Evolutionary conservation across 2,329 filamentous ascomycete genomes (phyloP).

Genomic region (Cordyceps javanica): DNA sequence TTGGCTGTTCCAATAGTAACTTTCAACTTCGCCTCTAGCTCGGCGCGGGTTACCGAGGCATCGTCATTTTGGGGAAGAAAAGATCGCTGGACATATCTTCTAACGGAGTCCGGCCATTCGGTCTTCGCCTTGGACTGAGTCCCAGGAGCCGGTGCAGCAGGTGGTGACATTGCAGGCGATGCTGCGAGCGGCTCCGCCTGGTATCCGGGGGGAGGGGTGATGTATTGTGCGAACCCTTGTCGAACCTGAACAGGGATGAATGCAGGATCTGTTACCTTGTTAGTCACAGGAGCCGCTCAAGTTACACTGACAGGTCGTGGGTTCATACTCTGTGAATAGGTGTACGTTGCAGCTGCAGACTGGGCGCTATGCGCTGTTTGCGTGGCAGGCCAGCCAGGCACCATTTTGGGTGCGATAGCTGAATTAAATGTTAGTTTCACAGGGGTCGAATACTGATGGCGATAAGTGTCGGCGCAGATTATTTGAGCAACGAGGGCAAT

Average conservation of each 20-base stretch:
- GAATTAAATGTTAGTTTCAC: slow-evolving; percentile 15
- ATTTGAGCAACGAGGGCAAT: no score
- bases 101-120: slow-evolving; percentile 77
- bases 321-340: slow-evolving; percentile 34
- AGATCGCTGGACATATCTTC: slow-evolving; percentile 81
- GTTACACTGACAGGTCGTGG: slow-evolving; percentile 1
- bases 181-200: slow-evolving; percentile 15
- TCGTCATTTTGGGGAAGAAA: slow-evolving; percentile 71
- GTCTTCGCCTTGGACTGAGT: slow-evolving; percentile 52
- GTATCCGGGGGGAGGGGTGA: slow-evolving; percentile 29
- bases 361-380: slow-evolving; percentile 37
- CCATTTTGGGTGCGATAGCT: slow-evolving; percentile 22
- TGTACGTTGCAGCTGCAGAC: slow-evolving; percentile 28
- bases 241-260: slow-evolving; percentile 58
- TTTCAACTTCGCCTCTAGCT: slow-evolving; percentile 82
- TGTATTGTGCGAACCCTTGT: slow-evolving; percentile 48
- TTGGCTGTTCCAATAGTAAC: slow-evolving; percentile 77
- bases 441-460: background rate
- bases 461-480: background rate
- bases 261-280: slow-evolving; percentile 39
- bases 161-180: slow-evolving; percentile 17
- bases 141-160: slow-evolving; percentile 22
- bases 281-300: slow-evolving; percentile 15
- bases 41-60: slow-evolving; percentile 52
- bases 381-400: slow-evolving; percentile 31